Evolutionary conservation across 192 early-diverging fungal species (phyloP).

Genomic region (Oehlia diaphana): DNA sequence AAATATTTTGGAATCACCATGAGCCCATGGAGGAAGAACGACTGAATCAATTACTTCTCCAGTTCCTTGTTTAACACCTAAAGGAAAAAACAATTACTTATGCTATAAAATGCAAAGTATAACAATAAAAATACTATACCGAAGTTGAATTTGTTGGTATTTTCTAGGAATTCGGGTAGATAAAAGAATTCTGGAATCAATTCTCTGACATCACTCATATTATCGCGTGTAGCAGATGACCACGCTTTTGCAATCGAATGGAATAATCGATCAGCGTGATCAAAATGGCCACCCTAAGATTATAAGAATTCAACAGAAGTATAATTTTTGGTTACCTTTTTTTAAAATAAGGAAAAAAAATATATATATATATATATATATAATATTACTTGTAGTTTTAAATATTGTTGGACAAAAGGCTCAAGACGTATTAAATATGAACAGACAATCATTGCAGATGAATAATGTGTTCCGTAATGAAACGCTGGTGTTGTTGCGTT

Average conservation of each 20-base stretch:
- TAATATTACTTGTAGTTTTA: conserved; percentile 58
- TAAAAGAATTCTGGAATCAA: conserved; percentile 97
- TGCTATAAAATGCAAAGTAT: conserved; percentile 19
- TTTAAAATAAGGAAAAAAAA: conserved; percentile 30
- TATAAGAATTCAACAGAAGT: background rate
- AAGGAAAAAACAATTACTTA: conserved; percentile 6
- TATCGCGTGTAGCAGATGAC: conserved; percentile 69
- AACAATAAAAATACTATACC: conserved; percentile 43
- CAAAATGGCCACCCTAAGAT: conserved; percentile 71
- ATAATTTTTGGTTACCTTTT: background rate
- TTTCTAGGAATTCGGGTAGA: conserved; percentile 86
- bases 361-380: background rate
- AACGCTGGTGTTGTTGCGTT: conserved; percentile 60
- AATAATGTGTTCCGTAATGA: conserved; percentile 98
- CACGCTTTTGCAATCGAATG: conserved; percentile 76
- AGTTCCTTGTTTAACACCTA: conserved; percentile 50
- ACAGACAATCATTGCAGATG: conserved; percentile 86
- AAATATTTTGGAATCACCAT: conserved; percentile 69
- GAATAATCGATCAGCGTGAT: conserved; percentile 81
- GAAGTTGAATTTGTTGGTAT: conserved; percentile 69
- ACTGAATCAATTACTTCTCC: conserved; percentile 75
- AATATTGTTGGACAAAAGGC: conserved; percentile 83
- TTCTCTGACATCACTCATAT: conserved; percentile 86
- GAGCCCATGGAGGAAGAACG: conserved; percentile 84
- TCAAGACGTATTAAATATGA: conserved; percentile 88